Evolutionary conservation across 768 basidiomycete species (phyloP).

Genomic region (Hydnum rufescens): DNA sequence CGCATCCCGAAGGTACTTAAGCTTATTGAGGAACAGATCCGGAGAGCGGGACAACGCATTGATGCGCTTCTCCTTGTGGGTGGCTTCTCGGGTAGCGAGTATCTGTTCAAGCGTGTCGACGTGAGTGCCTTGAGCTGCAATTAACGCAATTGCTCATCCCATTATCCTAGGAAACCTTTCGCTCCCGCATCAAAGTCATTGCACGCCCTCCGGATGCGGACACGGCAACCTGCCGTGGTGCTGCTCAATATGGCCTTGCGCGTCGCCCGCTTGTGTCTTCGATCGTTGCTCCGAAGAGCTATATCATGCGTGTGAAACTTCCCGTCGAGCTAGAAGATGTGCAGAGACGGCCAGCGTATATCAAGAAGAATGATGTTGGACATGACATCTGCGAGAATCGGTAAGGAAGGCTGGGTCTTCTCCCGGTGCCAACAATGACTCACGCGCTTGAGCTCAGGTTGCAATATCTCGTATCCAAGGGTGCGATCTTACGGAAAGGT

Average conservation of each 20-base stretch:
- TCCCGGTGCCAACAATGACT: background rate
- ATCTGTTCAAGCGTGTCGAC: constrained; percentile 60
- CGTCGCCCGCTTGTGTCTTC: constrained; percentile 55
- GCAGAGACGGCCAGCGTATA: constrained; percentile 63
- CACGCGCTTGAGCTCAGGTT: too few relatives aligned
- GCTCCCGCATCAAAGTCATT: constrained; percentile 44
- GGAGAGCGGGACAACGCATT: constrained; percentile 44
- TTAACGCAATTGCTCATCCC: background rate
- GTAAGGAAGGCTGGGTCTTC: constrained; percentile 19
- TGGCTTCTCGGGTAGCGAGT: constrained; percentile 69
- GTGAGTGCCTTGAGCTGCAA: constrained; percentile 21
- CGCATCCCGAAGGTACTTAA: constrained; percentile 41
- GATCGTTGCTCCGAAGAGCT: constrained; percentile 61
- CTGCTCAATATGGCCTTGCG: constrained; percentile 71
- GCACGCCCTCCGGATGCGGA: constrained; percentile 71
- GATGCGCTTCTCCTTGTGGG: constrained; percentile 77
- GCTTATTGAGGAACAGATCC: constrained; percentile 58
- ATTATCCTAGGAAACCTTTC: constrained; percentile 37
- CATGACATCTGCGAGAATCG: constrained; percentile 67
- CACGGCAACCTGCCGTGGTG: constrained; percentile 69
- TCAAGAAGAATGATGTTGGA: constrained; percentile 52
- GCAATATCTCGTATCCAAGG: constrained; percentile 71
- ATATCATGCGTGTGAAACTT: constrained; percentile 79
- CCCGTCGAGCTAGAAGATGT: constrained; percentile 73
- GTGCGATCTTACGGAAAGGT: constrained; percentile 68